phyloP scores from a whole-genome alignment of 805 yeast genomes.

The Kuraishia molischiana region DNA sequence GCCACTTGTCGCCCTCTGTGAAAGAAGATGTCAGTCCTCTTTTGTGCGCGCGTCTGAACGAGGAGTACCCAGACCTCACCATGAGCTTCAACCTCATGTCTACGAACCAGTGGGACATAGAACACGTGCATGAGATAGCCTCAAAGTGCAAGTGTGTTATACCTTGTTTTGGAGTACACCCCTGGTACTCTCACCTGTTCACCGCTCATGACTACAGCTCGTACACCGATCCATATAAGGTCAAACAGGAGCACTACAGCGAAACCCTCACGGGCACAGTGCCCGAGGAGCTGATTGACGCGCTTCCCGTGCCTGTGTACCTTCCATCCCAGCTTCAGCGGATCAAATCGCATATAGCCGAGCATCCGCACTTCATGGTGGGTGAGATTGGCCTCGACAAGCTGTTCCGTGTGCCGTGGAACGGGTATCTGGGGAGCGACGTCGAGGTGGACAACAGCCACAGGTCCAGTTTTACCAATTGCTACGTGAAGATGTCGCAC shows the following conservation, averaged over 20 bases:
- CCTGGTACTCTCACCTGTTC: constrained; percentile 79
- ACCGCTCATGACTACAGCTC: constrained; percentile 16
- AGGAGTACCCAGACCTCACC: constrained; percentile 1
- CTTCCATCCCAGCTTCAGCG: constrained; percentile 24
- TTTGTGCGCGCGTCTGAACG: not conserved
- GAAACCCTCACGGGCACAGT: constrained; percentile 31
- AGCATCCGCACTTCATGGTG: constrained; percentile 28
- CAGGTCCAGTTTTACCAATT: constrained; percentile 1
- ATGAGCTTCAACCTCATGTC: constrained; percentile 31
- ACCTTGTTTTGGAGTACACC: constrained; percentile 73
- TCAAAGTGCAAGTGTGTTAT: constrained; percentile 14
- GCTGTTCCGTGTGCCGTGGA: constrained; percentile 53
- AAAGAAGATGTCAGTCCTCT: constrained; percentile 1
- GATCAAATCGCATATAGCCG: constrained; percentile 22
- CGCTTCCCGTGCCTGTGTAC: constrained; percentile 53
- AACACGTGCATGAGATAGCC: constrained; percentile 13
- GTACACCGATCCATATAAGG: constrained; percentile 6
- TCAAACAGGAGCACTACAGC: constrained; percentile 47
- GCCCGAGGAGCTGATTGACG: constrained; percentile 25
- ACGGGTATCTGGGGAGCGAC: constrained; percentile 42
- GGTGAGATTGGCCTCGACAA: constrained; percentile 95
- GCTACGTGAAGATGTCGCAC: constrained; percentile 49
- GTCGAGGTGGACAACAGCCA: not conserved
- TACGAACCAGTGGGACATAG: constrained; percentile 29
- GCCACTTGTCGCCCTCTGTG: constrained; percentile 23